phyloP scores from a whole-genome alignment of 352 stramenopile species.

The Phytophthora hybrid region DNA sequence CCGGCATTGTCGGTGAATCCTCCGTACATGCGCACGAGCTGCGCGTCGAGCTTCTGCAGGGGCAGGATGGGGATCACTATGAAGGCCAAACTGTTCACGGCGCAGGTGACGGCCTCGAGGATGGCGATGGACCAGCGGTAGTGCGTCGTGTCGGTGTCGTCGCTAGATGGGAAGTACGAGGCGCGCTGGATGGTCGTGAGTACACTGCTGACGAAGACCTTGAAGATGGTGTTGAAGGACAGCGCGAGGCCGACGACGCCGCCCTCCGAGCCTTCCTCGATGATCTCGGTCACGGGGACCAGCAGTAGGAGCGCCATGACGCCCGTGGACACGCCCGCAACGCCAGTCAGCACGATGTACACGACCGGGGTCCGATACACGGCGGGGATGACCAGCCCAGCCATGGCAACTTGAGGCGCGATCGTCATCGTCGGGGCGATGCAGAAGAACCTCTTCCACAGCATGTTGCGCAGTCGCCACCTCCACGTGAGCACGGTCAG shows the following conservation, averaged over 20 bases:
- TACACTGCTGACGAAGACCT: conserved; percentile 56
- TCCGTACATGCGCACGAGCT: conserved; percentile 73
- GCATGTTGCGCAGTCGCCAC: conserved; percentile 42
- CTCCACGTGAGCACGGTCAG: conserved; percentile 46
- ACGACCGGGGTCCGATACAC: conserved; percentile 36
- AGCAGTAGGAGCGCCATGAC: conserved; percentile 50
- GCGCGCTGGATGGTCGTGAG: conserved; percentile 45
- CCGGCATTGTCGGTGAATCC: conserved; percentile 62
- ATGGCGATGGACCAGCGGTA: conserved; percentile 45
- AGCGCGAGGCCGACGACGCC: conserved; percentile 60
- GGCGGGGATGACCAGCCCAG: conserved; percentile 36
- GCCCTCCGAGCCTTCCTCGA: conserved; percentile 67
- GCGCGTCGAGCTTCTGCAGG: conserved; percentile 65
- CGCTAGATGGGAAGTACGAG: conserved; percentile 42
- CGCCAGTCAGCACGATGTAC: conserved; percentile 38
- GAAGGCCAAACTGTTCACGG: conserved; percentile 49
- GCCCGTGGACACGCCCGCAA: conserved; percentile 38
- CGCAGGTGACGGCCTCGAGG: conserved; percentile 44
- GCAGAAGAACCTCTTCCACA: conserved; percentile 53
- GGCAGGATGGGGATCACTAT: conserved; percentile 50
- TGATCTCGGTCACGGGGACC: conserved; percentile 64
- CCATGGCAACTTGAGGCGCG: conserved; percentile 32
- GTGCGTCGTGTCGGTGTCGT: conserved; percentile 28
- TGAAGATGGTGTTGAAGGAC: conserved; percentile 64
- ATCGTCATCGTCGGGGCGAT: conserved; percentile 44